These are phyloP conservation scores for Venturia aucupariae DNA, from an alignment of 2,329 filamentous ascomycete species.

Conservation along the genomic window DNA sequence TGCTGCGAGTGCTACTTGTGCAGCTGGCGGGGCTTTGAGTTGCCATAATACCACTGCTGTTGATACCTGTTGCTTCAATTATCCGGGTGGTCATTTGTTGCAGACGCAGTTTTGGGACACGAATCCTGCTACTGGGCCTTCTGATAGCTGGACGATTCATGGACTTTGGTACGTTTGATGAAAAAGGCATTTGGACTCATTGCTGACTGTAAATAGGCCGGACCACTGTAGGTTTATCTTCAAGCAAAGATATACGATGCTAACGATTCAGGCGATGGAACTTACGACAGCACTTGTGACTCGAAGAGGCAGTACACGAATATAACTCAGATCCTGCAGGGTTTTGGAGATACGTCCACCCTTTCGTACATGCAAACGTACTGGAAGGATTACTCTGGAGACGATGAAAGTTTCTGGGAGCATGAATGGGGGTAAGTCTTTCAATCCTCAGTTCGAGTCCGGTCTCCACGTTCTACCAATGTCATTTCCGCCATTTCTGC, in stretches of 20 bases:
- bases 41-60: slow-evolving; percentile 55
- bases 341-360: slow-evolving; percentile 45
- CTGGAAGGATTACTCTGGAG: slow-evolving; percentile 60
- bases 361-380: slow-evolving; percentile 59
- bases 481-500: neutral
- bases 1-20: slow-evolving; percentile 19
- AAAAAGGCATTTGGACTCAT: neutral
- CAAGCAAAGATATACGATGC: neutral
- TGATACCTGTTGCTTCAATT: slow-evolving; percentile 36
- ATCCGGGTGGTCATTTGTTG: slow-evolving; percentile 17
- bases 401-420: slow-evolving; percentile 57
- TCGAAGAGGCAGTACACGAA: slow-evolving; percentile 17
- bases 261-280: slow-evolving; percentile 16
- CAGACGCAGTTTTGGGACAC: slow-evolving; percentile 22
- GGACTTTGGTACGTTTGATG: slow-evolving; percentile 16
- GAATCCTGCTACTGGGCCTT: slow-evolving; percentile 17
- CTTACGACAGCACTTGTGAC: slow-evolving; percentile 13
- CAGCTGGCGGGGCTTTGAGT: slow-evolving; percentile 40
- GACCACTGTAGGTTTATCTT: slow-evolving; percentile 4
- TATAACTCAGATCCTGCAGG: slow-evolving; percentile 43
- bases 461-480: too few relatives aligned
- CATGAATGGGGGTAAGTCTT: slow-evolving; percentile 57
- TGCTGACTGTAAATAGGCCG: slow-evolving; percentile 8
- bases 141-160: slow-evolving; percentile 20
- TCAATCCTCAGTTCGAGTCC: neutral